Conservation (phyloP, 2,329 filamentous ascomycete species). For the Fusarium sp. region DNA sequence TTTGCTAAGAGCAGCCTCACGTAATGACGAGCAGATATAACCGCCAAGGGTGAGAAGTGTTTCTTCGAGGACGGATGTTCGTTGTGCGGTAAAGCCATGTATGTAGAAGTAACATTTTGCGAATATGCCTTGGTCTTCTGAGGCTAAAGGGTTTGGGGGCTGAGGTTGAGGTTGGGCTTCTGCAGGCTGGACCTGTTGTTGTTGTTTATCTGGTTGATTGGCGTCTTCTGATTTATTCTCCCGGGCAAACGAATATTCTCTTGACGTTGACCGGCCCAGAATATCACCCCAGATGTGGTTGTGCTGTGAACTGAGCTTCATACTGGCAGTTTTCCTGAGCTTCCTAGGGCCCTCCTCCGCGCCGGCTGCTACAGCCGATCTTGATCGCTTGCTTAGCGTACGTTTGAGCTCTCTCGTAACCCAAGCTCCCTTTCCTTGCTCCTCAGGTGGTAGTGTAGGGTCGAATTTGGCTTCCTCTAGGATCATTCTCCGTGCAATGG, state of each 20-base stretch:
- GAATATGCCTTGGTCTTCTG: conserved; percentile 62
- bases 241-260: conserved; percentile 54
- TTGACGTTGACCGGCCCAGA: conserved; percentile 65
- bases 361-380: conserved; percentile 63
- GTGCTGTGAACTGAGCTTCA: conserved; percentile 84
- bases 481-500: conserved; percentile 88
- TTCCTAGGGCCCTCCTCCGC: conserved; percentile 79
- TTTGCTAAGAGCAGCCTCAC: conserved; percentile 56
- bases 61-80: conserved; percentile 64
- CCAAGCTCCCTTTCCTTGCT: conserved; percentile 86
- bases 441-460: conserved; percentile 76
- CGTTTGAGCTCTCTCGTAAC: conserved; percentile 64
- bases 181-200: conserved; percentile 16
- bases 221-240: conserved; percentile 37
- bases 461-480: conserved; percentile 90
- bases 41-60: conserved; percentile 66
- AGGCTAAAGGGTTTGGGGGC: conserved; percentile 23
- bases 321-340: conserved; percentile 88
- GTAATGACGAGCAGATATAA: conserved; percentile 59
- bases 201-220: conserved; percentile 22
- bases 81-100: conserved; percentile 70
- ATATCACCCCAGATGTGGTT: conserved; percentile 94
- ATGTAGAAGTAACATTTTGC: conserved; percentile 71
- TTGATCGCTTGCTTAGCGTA: conserved; percentile 71
- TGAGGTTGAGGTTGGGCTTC: conserved; percentile 20